These are phyloP conservation scores for Cutaneotrichosporon mucoides DNA, from an alignment of 1,284 basidiomycete species.

Conservation along the genomic window DNA sequence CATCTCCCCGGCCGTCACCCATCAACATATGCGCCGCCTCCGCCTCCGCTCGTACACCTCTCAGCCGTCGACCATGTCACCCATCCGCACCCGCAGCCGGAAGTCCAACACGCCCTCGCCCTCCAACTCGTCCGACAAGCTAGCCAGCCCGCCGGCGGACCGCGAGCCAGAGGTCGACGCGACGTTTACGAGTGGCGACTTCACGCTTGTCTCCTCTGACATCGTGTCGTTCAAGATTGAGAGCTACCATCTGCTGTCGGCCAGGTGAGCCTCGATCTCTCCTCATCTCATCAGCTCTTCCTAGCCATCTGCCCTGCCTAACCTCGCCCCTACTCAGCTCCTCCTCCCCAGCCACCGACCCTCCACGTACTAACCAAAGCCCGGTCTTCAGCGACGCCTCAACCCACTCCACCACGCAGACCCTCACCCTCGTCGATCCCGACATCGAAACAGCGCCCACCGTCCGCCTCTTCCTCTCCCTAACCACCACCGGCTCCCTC, in stretches of 20 bases:
- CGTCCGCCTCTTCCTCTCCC: slow-evolving; percentile 1
- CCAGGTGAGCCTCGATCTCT: background rate
- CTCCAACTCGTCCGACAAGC: too few relatives aligned
- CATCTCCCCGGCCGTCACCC: too few relatives aligned
- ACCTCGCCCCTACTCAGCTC: too few relatives aligned
- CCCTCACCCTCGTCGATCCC: slow-evolving; percentile 1
- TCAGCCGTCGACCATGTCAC: too few relatives aligned
- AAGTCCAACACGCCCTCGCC: too few relatives aligned
- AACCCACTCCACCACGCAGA: background rate
- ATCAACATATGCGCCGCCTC: too few relatives aligned
- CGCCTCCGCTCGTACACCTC: too few relatives aligned
- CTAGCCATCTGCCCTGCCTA: too few relatives aligned
- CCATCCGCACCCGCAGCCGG: too few relatives aligned
- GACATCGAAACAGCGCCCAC: background rate
- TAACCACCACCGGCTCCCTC: background rate
- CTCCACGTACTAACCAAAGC: background rate
- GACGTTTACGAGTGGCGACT: slow-evolving; percentile 4
- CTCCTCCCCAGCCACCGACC: too few relatives aligned
- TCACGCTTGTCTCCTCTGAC: slow-evolving; percentile 11
- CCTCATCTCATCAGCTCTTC: too few relatives aligned
- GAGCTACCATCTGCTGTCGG: background rate
- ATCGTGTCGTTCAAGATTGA: background rate
- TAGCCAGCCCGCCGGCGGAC: too few relatives aligned
- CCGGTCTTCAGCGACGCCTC: background rate
- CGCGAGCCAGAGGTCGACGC: background rate